A percentile compares a stretch with the other conserved stretches of the same genome.
Conservation (phyloP, 1,284 basidiomycete species). For the Tilletia caries region DNA sequence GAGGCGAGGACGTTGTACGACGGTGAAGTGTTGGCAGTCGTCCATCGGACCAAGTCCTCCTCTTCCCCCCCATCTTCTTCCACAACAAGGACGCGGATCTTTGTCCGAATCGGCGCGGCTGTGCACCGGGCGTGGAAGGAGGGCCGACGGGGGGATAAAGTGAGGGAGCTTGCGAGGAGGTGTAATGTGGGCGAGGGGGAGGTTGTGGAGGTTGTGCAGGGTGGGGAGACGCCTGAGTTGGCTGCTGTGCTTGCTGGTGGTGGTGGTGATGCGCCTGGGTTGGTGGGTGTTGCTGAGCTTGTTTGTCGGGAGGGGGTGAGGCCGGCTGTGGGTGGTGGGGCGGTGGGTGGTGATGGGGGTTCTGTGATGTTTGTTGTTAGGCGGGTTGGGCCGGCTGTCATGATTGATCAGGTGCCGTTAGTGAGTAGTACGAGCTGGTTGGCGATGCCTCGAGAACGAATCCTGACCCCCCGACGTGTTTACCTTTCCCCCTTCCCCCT, state of each 20-base stretch:
- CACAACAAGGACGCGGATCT: too few relatives aligned
- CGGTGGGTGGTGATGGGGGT: too few relatives aligned
- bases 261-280: too few relatives aligned
- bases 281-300: not conserved
- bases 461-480: not conserved
- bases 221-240: slow-evolving; percentile 16
- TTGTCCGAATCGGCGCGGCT: too few relatives aligned
- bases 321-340: not conserved
- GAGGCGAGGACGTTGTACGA: slow-evolving; percentile 32
- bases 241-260: slow-evolving; percentile 20
- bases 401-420: slow-evolving; percentile 39
- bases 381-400: slow-evolving; percentile 35
- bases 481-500: not conserved
- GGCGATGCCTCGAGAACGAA: not conserved
- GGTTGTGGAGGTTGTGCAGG: slow-evolving; percentile 26
- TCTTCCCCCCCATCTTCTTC: too few relatives aligned
- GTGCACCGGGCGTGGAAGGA: too few relatives aligned
- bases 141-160: slow-evolving; percentile 25
- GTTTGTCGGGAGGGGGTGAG: slow-evolving; percentile 17
- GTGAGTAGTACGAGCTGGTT: not conserved
- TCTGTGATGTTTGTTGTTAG: slow-evolving; percentile 22
- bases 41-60: slow-evolving; percentile 25
- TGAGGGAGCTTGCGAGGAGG: slow-evolving; percentile 33
- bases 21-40: slow-evolving; percentile 31
- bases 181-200: slow-evolving; percentile 36